Evolutionary conservation across 2,329 filamentous ascomycete genomes (phyloP), one percentile per base, ranked within the genome.

Genomic region (Alternaria sp.): DNA sequence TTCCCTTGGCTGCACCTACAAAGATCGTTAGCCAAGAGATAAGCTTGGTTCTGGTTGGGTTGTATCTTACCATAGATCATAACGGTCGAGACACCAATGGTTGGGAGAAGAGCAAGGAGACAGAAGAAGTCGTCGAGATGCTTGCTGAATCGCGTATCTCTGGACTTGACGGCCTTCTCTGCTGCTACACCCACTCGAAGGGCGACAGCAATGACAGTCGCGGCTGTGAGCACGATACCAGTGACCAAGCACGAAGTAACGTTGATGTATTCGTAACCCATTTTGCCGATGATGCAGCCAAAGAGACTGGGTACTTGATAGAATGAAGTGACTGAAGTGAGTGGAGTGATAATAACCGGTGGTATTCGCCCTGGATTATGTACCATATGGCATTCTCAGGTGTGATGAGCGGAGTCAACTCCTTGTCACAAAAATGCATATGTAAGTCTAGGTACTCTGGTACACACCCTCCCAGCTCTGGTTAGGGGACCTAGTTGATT

Each of bases 201-300:
- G 7, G 16, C 7, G n/a, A 59, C 57, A n/a, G 36, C 27, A 28
- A 59, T 16, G 14, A 55, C 44, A 5, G 51, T 49, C 18, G 43
- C 5, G 8, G 38, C 34, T 4, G 34, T 32, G 11, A 59, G 57
- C 14, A 20, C 27, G 12, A 59, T 49, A 14, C 25, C 50, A 32
- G 51, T 55, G 9, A 22, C 44, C 2, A 59, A 43, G 43, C 57
- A 59, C 2, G 57, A 59, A 28, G 40, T 46, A 43, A 59, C 43
- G 34, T 55, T 59, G 57, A 59, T 59, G 57, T 59, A 59, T 20
- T 36, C 44, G 43, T 59, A 59, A 50, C 32, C 14, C 57, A 59
- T 59, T n/a, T 22, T 59, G n/a, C 34, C 18, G 20, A 49, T 8
- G 32, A 45, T 38, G 6, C 12, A 46, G 25, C 28, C 25, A 40